Percentiles rank a stretch among this genome's conserved stretches.
These are phyloP conservation scores for Warburgia ugandensis DNA, from an alignment of 164 flowering plant species.

Conservation along the genomic window DNA sequence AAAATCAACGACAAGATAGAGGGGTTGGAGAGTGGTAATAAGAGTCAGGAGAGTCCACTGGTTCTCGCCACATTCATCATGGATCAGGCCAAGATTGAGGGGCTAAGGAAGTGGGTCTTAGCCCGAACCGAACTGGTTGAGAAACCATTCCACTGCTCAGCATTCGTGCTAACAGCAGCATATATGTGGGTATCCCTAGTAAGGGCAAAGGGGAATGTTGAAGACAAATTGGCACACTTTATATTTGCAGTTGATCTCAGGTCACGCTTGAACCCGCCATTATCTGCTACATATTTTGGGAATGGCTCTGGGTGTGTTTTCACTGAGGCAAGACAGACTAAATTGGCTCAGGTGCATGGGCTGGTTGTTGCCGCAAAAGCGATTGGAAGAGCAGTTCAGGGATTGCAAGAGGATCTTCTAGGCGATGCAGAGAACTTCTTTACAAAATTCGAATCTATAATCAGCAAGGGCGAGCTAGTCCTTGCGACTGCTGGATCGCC, in stretches of 20 bases:
- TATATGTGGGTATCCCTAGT: slow-evolving; percentile 20
- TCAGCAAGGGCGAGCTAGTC: not conserved
- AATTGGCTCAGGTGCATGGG: slow-evolving; percentile 17
- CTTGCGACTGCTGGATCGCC: slow-evolving; percentile 46
- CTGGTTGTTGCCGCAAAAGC: slow-evolving; percentile 13
- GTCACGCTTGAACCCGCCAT: slow-evolving; percentile 17
- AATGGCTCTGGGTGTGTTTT: slow-evolving; percentile 12
- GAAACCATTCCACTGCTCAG: slow-evolving; percentile 12
- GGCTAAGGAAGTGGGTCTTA: not conserved
- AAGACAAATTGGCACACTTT: not conserved
- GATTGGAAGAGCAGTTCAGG: slow-evolving; percentile 12
- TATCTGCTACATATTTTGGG: slow-evolving; percentile 25
- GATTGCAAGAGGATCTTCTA: slow-evolving; percentile 3
- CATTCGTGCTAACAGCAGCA: slow-evolving; percentile 21
- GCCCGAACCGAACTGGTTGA: not conserved
- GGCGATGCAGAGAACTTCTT: slow-evolving; percentile 6
- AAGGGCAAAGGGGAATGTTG: slow-evolving; percentile 4
- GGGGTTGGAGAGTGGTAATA: not conserved
- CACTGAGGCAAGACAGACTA: not conserved
- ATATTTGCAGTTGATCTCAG: slow-evolving; percentile 20
- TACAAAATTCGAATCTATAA: not conserved
- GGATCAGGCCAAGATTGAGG: slow-evolving; percentile 4
- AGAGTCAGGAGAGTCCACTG: not conserved
- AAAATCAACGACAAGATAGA: not conserved
- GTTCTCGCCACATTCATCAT: slow-evolving; percentile 27